These are phyloP conservation scores for Kodamaea arcana DNA, from an alignment of 1,139 yeast genomes.

Conservation along the genomic window DNA sequence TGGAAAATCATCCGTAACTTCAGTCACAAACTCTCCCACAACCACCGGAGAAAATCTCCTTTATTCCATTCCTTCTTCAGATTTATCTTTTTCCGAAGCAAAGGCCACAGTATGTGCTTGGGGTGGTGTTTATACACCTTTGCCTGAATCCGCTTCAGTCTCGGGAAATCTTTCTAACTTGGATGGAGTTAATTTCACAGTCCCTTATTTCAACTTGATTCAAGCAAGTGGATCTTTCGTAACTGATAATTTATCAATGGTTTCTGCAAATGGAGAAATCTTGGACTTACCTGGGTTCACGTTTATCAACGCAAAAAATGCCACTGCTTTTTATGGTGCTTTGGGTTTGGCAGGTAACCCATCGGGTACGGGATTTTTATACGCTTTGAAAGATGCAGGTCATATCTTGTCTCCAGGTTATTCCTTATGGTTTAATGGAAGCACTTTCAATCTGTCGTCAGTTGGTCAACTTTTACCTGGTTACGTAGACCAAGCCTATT, in stretches of 20 bases:
- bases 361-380: slow-evolving; percentile 38
- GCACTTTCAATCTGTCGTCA: slow-evolving; percentile 10
- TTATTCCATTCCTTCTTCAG: background rate
- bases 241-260: slow-evolving; percentile 22
- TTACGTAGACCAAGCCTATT: slow-evolving; percentile 47
- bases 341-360: slow-evolving; percentile 53
- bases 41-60: background rate
- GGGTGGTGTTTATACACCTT: slow-evolving; percentile 21
- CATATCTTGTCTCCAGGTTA: slow-evolving; percentile 47
- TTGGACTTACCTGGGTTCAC: slow-evolving; percentile 22
- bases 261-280: slow-evolving; percentile 11
- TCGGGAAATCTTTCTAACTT: background rate
- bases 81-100: background rate
- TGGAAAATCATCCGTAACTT: background rate
- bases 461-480: slow-evolving; percentile 54
- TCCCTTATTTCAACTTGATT: slow-evolving; percentile 29
- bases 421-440: slow-evolving; percentile 46
- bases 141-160: slow-evolving; percentile 10
- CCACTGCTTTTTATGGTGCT: slow-evolving; percentile 29
- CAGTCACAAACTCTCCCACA: background rate
- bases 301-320: slow-evolving; percentile 23
- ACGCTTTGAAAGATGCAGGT: slow-evolving; percentile 25
- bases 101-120: slow-evolving; percentile 25
- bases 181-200: slow-evolving; percentile 15
- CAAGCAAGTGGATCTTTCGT: slow-evolving; percentile 24